These are phyloP conservation scores for Salix koriyanagi DNA, from an alignment of 345 rosid species.

Conservation along the genomic window DNA sequence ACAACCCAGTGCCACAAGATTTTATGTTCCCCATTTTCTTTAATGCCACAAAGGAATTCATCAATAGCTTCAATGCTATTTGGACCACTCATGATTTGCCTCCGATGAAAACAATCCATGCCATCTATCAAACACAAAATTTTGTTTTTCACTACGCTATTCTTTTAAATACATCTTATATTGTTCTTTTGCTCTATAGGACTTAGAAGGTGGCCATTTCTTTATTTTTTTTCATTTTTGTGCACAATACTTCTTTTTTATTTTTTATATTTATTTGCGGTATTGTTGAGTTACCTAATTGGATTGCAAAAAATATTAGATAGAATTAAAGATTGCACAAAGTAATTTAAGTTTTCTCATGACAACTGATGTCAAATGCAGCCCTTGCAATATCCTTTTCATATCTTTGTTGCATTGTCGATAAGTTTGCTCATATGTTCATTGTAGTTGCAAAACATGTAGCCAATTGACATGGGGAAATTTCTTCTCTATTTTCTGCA, in stretches of 20 bases:
- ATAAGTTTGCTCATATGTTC: constrained; percentile 7
- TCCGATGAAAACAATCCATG: neutral
- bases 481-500: too few species aligned
- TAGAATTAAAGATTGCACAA: neutral
- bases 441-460: constrained; percentile 81
- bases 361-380: neutral
- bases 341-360: neutral
- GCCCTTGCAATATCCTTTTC: neutral
- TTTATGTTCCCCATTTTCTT: neutral
- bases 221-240: neutral
- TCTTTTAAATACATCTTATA: neutral
- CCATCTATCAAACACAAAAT: neutral
- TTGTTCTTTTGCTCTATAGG: neutral
- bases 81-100: neutral
- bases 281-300: neutral
- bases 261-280: neutral
- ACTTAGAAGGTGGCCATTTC: neutral
- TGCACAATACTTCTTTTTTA: neutral
- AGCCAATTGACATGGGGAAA: constrained; percentile 27
- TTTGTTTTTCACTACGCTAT: neutral
- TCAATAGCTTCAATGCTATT: neutral
- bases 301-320: neutral
- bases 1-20: neutral
- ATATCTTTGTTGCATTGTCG: neutral
- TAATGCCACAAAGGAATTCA: neutral